Percentiles rank a stretch among this genome's conserved stretches.
phyloP scores from a whole-genome alignment of 2,329 filamentous ascomycete genomes.

The Akanthomyces dipterigenus region DNA sequence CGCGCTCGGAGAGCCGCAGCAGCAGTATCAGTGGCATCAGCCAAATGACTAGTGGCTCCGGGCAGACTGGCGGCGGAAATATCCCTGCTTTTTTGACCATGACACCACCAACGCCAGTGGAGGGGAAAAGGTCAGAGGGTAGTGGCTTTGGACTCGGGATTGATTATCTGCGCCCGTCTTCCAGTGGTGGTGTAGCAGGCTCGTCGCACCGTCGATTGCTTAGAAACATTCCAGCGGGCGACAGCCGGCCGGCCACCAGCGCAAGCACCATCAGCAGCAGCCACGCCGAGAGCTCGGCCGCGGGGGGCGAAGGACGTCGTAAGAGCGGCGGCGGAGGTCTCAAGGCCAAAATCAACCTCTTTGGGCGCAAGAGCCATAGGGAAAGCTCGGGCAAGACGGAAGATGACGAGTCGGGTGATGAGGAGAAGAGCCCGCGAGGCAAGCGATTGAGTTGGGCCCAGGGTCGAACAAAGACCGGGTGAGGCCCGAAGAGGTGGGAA shows the following conservation, averaged over 20 bases:
- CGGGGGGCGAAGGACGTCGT: conserved; percentile 16
- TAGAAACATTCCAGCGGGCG: conserved; percentile 20
- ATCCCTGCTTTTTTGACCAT: conserved; percentile 39
- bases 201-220: conserved; percentile 15
- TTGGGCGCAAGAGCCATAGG: conserved; percentile 24
- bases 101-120: conserved; percentile 39
- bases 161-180: conserved; percentile 27
- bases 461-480: conserved; percentile 18
- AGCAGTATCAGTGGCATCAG: conserved; percentile 46
- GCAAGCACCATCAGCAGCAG: conserved; percentile 22
- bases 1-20: conserved; percentile 42
- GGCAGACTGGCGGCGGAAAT: conserved; percentile 18
- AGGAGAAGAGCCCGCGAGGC: conserved; percentile 12
- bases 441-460: conserved; percentile 17
- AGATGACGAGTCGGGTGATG: conserved; percentile 20
- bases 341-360: conserved; percentile 29
- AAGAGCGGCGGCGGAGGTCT: conserved; percentile 25
- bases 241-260: conserved; percentile 21
- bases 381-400: conserved; percentile 17
- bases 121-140: conserved; percentile 18
- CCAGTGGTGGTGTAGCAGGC: conserved; percentile 23
- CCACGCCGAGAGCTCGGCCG: conserved; percentile 10
- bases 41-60: conserved; percentile 27
- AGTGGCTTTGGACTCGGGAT: conserved; percentile 19
- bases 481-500: not conserved